Evolutionary conservation across 1,284 basidiomycete genomes (phyloP).

Genomic region (Tausonia pullulans): DNA sequence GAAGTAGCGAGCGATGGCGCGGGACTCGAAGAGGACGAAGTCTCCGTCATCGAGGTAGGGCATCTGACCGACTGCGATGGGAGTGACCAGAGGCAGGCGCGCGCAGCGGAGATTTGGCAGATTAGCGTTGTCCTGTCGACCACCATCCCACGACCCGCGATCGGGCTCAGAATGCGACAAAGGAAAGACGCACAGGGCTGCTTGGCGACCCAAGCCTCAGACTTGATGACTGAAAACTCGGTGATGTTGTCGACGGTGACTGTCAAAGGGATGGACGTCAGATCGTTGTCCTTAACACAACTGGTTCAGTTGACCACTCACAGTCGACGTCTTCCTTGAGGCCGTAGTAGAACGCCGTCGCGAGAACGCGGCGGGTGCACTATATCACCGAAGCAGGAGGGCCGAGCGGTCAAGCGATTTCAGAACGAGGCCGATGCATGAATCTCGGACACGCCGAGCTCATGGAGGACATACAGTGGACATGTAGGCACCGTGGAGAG

Average conservation of each 20-base stretch:
- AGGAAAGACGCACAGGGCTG: too few species aligned
- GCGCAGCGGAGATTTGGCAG: background rate
- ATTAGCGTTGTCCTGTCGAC: too few species aligned
- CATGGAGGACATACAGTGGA: constrained; percentile 18
- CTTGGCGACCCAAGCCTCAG: constrained; percentile 35
- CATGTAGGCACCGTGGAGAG: constrained; percentile 18
- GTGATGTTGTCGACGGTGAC: constrained; percentile 20
- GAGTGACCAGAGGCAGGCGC: background rate
- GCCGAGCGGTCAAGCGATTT: background rate
- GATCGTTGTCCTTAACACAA: background rate
- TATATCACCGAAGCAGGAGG: constrained; percentile 3
- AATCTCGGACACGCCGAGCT: too few species aligned
- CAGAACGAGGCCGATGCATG: background rate
- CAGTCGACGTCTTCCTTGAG: constrained; percentile 9
- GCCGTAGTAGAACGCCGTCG: constrained; percentile 17
- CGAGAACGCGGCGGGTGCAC: constrained; percentile 22
- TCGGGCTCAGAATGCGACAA: too few species aligned
- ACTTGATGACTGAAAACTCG: constrained; percentile 39
- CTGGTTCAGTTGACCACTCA: background rate
- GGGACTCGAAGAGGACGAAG: constrained; percentile 40
- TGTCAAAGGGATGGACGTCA: background rate
- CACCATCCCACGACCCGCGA: too few species aligned
- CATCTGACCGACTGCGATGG: constrained; percentile 54
- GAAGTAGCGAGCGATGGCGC: constrained; percentile 42
- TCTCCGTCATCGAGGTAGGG: constrained; percentile 45